Percentiles rank a stretch among this genome's conserved stretches.
phyloP scores from a whole-genome alignment of 2,329 filamentous ascomycete genomes.

The Chrysosphaeria jannelii region DNA sequence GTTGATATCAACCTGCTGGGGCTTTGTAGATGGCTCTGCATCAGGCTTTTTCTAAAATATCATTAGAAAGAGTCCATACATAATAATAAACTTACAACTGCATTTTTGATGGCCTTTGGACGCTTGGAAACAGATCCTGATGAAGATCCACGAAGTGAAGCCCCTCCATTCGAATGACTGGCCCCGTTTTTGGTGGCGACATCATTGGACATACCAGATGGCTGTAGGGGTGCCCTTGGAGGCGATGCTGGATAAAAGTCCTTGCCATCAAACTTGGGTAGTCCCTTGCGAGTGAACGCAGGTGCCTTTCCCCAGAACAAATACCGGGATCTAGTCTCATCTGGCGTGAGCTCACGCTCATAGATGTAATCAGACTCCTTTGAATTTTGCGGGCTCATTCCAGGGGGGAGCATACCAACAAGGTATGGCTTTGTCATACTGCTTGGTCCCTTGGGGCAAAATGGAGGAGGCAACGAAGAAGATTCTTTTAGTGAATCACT shows the following conservation, averaged over 20 bases:
- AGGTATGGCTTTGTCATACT: conserved; percentile 22
- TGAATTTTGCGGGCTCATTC: conserved; percentile 12
- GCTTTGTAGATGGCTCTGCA: neutral
- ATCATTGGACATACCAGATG: no score
- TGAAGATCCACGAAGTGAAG: conserved; percentile 1
- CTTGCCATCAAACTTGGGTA: conserved; percentile 34
- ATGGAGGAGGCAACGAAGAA: no score
- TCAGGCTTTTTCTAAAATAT: conserved; percentile 2
- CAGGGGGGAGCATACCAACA: conserved; percentile 18
- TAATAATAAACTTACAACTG: conserved; percentile 3
- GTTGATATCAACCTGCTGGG: neutral
- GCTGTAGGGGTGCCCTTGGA: no score
- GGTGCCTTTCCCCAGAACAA: conserved; percentile 29
- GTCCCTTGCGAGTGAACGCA: conserved; percentile 16
- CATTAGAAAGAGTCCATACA: neutral
- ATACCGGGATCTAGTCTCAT: conserved; percentile 25
- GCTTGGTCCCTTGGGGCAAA: no score
- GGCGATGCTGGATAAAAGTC: conserved; percentile 31
- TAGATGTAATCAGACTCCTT: conserved; percentile 21
- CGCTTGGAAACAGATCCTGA: no score
- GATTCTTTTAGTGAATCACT: no score
- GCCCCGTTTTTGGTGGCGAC: no score
- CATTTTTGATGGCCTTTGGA: conserved; percentile 4
- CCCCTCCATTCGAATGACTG: no score
- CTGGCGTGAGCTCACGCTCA: conserved; percentile 22